Percentiles rank a stretch among this genome's conserved stretches.
These are phyloP conservation scores for Phytophthora sojae DNA, from an alignment of 352 stramenopile species.

Conservation along the genomic window DNA sequence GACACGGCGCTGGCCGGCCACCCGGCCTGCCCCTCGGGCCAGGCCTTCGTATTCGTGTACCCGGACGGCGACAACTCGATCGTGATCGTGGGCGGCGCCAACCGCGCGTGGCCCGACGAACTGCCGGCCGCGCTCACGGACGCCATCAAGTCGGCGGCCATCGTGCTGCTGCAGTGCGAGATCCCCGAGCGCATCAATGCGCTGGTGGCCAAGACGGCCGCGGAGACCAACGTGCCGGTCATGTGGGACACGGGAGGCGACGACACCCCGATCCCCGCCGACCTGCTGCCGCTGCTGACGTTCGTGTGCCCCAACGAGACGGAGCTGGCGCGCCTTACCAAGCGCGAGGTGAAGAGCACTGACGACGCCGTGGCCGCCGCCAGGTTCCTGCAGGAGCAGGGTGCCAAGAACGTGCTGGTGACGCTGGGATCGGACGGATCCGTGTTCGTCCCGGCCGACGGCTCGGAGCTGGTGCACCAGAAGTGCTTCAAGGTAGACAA, in stretches of 20 bases:
- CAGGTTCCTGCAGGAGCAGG: constrained; percentile 56
- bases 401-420: constrained; percentile 67
- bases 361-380: constrained; percentile 67
- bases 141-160: constrained; percentile 58
- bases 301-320: constrained; percentile 86
- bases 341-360: constrained; percentile 42
- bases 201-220: constrained; percentile 57
- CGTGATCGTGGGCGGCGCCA: constrained; percentile 83
- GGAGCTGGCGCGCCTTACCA: constrained; percentile 62
- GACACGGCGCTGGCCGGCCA: constrained; percentile 50
- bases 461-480: constrained; percentile 47
- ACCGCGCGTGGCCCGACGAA: constrained; percentile 60
- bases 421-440: constrained; percentile 75
- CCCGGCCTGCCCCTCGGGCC: constrained; percentile 62
- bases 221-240: constrained; percentile 57
- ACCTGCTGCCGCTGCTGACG: constrained; percentile 62
- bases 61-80: constrained; percentile 88
- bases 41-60: constrained; percentile 87
- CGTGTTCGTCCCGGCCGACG: constrained; percentile 64
- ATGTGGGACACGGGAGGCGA: constrained; percentile 86
- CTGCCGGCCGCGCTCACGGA: constrained; percentile 46
- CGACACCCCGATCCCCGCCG: constrained; percentile 60
- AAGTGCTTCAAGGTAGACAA: constrained; percentile 59
- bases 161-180: constrained; percentile 81
- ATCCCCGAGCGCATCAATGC: constrained; percentile 68